Evolutionary conservation across 2,329 filamentous ascomycete species (phyloP).

Genomic region (Fonsecaea erecta): DNA sequence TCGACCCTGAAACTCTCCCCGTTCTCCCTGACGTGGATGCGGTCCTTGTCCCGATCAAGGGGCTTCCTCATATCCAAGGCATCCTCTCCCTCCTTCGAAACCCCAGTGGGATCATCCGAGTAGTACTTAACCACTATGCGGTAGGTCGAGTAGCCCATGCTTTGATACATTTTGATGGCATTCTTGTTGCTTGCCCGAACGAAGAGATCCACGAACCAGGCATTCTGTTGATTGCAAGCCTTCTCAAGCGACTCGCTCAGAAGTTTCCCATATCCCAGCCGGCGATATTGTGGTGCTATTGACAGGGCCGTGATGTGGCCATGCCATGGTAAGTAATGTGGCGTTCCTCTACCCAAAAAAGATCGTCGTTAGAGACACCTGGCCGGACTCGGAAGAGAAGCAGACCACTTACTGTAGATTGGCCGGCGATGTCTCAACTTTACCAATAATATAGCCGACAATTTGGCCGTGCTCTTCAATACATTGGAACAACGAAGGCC

Average conservation of each 20-base stretch:
- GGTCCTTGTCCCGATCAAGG: conserved; percentile 76
- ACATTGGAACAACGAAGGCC: conserved; percentile 92
- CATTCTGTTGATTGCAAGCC: conserved; percentile 78
- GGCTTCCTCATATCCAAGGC: conserved; percentile 97
- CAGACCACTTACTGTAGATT: conserved; percentile 65
- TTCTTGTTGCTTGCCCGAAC: conserved; percentile 86
- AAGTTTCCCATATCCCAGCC: conserved; percentile 83
- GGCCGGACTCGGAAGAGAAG: background rate
- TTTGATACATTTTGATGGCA: conserved; percentile 86
- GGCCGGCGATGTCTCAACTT: conserved; percentile 71
- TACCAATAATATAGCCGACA: conserved; percentile 97
- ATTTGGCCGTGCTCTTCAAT: conserved; percentile 90
- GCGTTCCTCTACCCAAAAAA: conserved; percentile 54
- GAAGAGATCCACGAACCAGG: conserved; percentile 96
- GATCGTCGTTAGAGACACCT: conserved; percentile 2
- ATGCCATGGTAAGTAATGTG: conserved; percentile 98
- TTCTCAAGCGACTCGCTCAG: conserved; percentile 80
- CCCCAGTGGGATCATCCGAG: conserved; percentile 74
- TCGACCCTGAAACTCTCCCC: conserved; percentile 78
- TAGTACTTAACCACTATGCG: conserved; percentile 91
- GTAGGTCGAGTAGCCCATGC: conserved; percentile 90
- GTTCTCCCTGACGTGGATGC: conserved; percentile 76
- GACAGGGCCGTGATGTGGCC: conserved; percentile 96
- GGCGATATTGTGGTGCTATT: conserved; percentile 81
- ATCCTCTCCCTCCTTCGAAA: conserved; percentile 69